Conservation (phyloP, 2,329 filamentous ascomycete genomes). For the Mariannaea sp. region DNA sequence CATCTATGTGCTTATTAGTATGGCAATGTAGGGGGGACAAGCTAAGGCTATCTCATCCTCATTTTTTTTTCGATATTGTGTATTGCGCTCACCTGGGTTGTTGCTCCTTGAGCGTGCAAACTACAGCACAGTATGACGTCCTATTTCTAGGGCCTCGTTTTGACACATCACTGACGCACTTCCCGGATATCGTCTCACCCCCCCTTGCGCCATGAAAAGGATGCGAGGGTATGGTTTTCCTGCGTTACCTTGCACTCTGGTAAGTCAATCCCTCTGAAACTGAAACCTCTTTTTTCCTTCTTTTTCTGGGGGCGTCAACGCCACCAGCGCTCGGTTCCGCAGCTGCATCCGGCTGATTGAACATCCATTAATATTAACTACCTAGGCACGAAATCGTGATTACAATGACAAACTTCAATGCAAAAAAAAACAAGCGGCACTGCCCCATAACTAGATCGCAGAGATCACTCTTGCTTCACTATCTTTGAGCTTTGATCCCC, state of each 20-base stretch:
- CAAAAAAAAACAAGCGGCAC: background rate
- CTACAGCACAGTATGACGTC: background rate
- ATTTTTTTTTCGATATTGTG: too few relatives aligned
- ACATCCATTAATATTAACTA: constrained; percentile 7
- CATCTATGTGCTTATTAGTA: too few relatives aligned
- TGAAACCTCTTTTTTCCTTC: background rate
- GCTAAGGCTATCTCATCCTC: too few relatives aligned
- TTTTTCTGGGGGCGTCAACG: constrained; percentile 1
- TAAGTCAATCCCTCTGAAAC: constrained; percentile 2
- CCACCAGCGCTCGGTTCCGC: constrained; percentile 1
- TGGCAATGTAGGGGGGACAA: too few relatives aligned
- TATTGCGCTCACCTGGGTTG: too few relatives aligned
- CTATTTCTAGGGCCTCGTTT: background rate
- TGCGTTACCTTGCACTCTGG: background rate
- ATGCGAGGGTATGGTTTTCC: background rate
- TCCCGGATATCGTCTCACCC: too few relatives aligned
- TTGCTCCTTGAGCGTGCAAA: too few relatives aligned
- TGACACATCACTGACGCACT: background rate
- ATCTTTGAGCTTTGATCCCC: constrained; percentile 17
- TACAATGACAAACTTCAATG: background rate
- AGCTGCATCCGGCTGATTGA: constrained; percentile 4
- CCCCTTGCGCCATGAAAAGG: background rate
- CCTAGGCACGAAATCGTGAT: constrained; percentile 1
- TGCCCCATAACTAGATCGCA: background rate
- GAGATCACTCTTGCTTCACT: background rate